These are phyloP conservation scores for Pleurotus platypus DNA, from an alignment of 768 basidiomycete species.

Conservation along the genomic window DNA sequence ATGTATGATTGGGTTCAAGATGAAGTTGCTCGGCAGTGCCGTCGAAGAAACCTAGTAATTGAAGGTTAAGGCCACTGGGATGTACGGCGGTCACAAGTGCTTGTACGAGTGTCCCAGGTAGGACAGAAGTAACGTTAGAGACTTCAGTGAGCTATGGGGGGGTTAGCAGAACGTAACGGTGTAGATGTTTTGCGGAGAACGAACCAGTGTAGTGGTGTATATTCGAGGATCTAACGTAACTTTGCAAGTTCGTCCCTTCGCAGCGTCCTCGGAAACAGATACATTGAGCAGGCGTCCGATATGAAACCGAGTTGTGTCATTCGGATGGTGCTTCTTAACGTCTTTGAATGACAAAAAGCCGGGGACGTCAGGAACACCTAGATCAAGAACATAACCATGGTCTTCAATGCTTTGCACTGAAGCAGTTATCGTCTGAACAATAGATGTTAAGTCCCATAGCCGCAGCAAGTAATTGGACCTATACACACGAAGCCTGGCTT, in stretches of 20 bases:
- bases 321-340: slow-evolving; percentile 35
- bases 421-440: slow-evolving; percentile 65
- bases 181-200: background rate
- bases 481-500: slow-evolving; percentile 68
- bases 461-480: background rate
- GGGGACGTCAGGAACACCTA: slow-evolving; percentile 74
- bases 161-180: background rate
- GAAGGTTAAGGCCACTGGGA: slow-evolving; percentile 76
- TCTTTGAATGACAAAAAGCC: slow-evolving; percentile 87
- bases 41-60: slow-evolving; percentile 88
- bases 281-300: slow-evolving; percentile 69
- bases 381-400: slow-evolving; percentile 87
- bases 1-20: slow-evolving; percentile 44
- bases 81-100: slow-evolving; percentile 75
- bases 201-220: slow-evolving; percentile 53
- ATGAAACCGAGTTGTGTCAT: slow-evolving; percentile 32
- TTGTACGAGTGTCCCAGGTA: slow-evolving; percentile 84
- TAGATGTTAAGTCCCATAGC: slow-evolving; percentile 2
- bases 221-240: slow-evolving; percentile 51
- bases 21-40: slow-evolving; percentile 87
- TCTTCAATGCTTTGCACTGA: slow-evolving; percentile 87
- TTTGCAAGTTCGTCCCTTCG: slow-evolving; percentile 77
- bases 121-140: slow-evolving; percentile 71
- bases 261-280: slow-evolving; percentile 62
- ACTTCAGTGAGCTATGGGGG: slow-evolving; percentile 66